phyloP scores from a whole-genome alignment of 441 rosid genomes.

The Rhodomyrtus psidioides region DNA sequence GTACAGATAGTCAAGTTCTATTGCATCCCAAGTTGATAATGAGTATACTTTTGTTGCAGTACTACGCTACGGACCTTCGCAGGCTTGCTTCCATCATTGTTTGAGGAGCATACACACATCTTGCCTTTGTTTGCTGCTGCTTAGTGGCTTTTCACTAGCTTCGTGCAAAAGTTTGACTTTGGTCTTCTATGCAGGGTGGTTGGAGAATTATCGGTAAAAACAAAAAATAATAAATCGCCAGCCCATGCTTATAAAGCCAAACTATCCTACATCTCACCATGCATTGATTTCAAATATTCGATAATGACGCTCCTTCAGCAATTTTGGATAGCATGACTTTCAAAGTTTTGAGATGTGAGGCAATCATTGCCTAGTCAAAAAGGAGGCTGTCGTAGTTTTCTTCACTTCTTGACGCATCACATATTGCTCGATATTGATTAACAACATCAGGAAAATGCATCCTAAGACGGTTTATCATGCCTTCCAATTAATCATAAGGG shows the following conservation, averaged over 20 bases:
- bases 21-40: constrained; percentile 7
- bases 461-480: constrained; percentile 88
- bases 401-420: constrained; percentile 91
- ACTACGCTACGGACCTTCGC: constrained; percentile 85
- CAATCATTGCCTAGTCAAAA: constrained; percentile 89
- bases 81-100: constrained; percentile 86
- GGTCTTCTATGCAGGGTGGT: constrained; percentile 54
- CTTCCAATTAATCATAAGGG: constrained; percentile 87
- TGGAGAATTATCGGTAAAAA: neutral
- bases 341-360: constrained; percentile 87
- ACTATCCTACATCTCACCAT: constrained; percentile 41
- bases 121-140: neutral
- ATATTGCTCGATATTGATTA: constrained; percentile 91
- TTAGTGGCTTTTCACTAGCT: neutral
- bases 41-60: constrained; percentile 34
- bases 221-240: neutral
- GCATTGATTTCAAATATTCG: constrained; percentile 91
- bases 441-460: constrained; percentile 91
- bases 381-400: constrained; percentile 89
- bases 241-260: neutral
- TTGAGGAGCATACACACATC: constrained; percentile 60
- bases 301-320: constrained; percentile 86
- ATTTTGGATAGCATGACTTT: constrained; percentile 91
- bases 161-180: constrained; percentile 8
- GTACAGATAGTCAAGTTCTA: too few relatives aligned